A percentile compares a stretch with the other conserved stretches of the same genome.
These are phyloP conservation scores for Thermochaetoides dissita DNA, from an alignment of 2,329 filamentous ascomycete species.

Conservation along the genomic window DNA sequence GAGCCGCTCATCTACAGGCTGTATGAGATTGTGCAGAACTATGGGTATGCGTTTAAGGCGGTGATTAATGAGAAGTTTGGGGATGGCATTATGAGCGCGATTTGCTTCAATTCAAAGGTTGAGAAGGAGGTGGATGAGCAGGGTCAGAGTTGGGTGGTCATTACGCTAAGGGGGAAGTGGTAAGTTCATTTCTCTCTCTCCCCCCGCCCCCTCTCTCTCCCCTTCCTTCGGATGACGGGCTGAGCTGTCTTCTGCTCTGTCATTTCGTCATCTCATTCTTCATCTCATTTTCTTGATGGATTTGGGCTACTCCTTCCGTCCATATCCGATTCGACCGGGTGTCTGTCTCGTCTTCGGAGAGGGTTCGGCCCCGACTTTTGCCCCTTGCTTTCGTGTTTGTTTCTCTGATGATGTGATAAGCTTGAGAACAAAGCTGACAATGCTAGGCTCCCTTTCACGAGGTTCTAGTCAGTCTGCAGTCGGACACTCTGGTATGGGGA, in stretches of 20 bases:
- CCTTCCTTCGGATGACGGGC: not conserved
- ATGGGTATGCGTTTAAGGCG: slow-evolving; percentile 91
- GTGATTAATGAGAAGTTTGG: slow-evolving; percentile 91
- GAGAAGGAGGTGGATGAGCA: slow-evolving; percentile 85
- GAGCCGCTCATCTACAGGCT: slow-evolving; percentile 82
- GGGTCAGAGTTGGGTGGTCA: slow-evolving; percentile 70
- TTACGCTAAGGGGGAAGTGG: slow-evolving; percentile 75
- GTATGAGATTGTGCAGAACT: slow-evolving; percentile 93
- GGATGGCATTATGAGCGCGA: slow-evolving; percentile 93
- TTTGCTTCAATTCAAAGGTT: slow-evolving; percentile 77
- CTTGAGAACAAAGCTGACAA: slow-evolving; percentile 3
- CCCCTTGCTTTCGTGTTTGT: not conserved
- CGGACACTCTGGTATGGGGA: not conserved
- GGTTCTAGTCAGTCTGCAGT: slow-evolving; percentile 17
- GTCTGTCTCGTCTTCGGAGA: not conserved
- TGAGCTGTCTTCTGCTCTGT: not conserved
- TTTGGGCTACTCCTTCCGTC: not conserved
- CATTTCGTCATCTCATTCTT: not conserved
- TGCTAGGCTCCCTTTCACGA: slow-evolving; percentile 24
- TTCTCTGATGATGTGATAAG: not conserved
- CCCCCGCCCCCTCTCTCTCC: not conserved
- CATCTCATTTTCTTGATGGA: not conserved
- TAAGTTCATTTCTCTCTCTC: slow-evolving; percentile 26
- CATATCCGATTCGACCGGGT: not conserved
- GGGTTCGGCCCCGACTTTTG: not conserved